Evolutionary conservation across 306 rosid species (phyloP).

Genomic region (Rosa multiflora): DNA sequence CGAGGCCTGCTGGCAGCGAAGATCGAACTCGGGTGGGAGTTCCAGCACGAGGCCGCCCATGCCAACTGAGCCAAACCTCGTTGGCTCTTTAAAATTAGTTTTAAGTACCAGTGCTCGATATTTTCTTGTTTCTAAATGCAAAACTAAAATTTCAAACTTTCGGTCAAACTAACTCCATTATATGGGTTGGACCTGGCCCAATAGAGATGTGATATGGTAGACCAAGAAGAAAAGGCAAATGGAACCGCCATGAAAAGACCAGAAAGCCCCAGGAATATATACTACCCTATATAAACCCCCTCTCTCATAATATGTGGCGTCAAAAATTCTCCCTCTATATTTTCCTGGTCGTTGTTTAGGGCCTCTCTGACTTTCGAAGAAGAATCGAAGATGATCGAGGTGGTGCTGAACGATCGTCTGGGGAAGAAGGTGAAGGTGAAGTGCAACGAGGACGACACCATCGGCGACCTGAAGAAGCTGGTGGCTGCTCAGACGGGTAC

Average conservation of each 20-base stretch:
- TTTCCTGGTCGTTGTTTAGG: no score
- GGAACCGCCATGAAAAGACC: neutral
- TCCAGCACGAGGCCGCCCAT: no score
- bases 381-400: slow-evolving; percentile 94
- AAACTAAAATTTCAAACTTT: no score
- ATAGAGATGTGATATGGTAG: neutral
- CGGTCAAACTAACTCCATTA: no score
- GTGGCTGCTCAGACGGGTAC: slow-evolving; percentile 97
- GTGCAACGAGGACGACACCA: slow-evolving; percentile 91
- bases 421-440: slow-evolving; percentile 95
- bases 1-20: no score
- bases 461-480: slow-evolving; percentile 89
- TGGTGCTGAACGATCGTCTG: slow-evolving; percentile 80
- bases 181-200: neutral
- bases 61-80: no score
- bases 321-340: neutral
- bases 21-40: no score
- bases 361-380: slow-evolving; percentile 31
- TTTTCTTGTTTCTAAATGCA: no score
- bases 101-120: no score
- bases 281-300: neutral
- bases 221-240: neutral
- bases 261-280: neutral
- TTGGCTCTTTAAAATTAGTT: no score
- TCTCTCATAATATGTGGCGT: neutral